Conservation (phyloP, 2,329 filamentous ascomycete species). For the Nemania sp. region DNA sequence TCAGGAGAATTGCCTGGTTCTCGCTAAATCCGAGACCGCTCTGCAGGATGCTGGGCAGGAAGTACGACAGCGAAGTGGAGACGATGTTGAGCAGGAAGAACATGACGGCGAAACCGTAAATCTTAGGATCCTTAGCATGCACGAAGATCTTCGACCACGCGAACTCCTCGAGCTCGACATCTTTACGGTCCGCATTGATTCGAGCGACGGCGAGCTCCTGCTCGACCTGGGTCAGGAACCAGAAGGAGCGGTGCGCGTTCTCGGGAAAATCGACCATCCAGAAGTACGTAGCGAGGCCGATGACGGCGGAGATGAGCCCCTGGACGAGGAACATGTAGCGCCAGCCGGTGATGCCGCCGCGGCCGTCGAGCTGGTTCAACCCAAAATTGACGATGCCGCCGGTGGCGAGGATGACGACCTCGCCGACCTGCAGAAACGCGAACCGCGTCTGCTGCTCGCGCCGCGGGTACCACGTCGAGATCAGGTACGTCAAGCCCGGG, state of each 20-base stretch:
- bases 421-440: conserved; percentile 65
- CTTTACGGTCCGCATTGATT: conserved; percentile 64
- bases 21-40: conserved; percentile 58
- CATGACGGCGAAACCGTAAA: conserved; percentile 66
- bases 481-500: conserved; percentile 55
- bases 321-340: conserved; percentile 72
- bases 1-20: conserved; percentile 61
- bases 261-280: conserved; percentile 75
- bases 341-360: conserved; percentile 62
- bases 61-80: conserved; percentile 66
- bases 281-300: conserved; percentile 66
- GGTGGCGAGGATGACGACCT: conserved; percentile 67
- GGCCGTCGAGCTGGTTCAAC: conserved; percentile 65
- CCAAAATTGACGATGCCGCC: conserved; percentile 70
- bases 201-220: conserved; percentile 57
- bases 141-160: conserved; percentile 56
- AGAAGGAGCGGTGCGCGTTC: conserved; percentile 57
- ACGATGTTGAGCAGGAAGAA: conserved; percentile 71
- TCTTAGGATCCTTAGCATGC: conserved; percentile 62
- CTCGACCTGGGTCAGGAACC: conserved; percentile 61
- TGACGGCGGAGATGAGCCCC: conserved; percentile 60
- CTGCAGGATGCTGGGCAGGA: conserved; percentile 63
- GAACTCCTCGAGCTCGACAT: conserved; percentile 60
- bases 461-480: conserved; percentile 65
- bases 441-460: conserved; percentile 67